Evolutionary conservation across 306 rosid genomes (phyloP).

Genomic region (Leucaena leucocephala): DNA sequence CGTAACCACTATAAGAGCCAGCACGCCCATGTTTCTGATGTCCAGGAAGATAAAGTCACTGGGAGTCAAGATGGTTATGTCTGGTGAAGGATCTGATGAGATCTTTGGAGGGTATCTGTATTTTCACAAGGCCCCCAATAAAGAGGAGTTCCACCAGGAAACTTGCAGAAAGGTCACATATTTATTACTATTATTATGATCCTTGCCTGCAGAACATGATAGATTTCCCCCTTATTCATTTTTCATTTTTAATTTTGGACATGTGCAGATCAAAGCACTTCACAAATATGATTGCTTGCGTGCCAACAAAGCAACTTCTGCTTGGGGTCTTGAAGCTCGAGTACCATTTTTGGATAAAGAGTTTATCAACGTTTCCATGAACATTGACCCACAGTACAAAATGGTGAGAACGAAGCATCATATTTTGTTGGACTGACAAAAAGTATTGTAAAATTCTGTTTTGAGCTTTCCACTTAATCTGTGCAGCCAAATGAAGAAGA

Average conservation of each 20-base stretch:
- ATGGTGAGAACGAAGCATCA: constrained; percentile 46
- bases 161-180: constrained; percentile 76
- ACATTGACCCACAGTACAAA: constrained; percentile 73
- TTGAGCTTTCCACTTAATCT: constrained; percentile 9
- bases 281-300: constrained; percentile 82
- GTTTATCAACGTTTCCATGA: constrained; percentile 69
- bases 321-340: constrained; percentile 91
- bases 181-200: background rate
- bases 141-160: constrained; percentile 86
- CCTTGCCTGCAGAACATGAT: background rate
- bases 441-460: background rate
- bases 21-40: constrained; percentile 93
- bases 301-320: constrained; percentile 81
- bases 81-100: constrained; percentile 95
- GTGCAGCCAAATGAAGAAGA: constrained; percentile 62
- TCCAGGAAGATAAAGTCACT: constrained; percentile 78
- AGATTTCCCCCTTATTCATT: background rate
- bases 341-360: constrained; percentile 88
- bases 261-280: constrained; percentile 74
- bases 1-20: constrained; percentile 81
- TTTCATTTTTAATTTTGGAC: background rate
- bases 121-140: constrained; percentile 92
- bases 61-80: constrained; percentile 84
- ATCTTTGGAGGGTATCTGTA: constrained; percentile 87
- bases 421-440: background rate